These are phyloP conservation scores for Candida namnaoensis DNA, from an alignment of 805 yeast species.

Conservation along the genomic window DNA sequence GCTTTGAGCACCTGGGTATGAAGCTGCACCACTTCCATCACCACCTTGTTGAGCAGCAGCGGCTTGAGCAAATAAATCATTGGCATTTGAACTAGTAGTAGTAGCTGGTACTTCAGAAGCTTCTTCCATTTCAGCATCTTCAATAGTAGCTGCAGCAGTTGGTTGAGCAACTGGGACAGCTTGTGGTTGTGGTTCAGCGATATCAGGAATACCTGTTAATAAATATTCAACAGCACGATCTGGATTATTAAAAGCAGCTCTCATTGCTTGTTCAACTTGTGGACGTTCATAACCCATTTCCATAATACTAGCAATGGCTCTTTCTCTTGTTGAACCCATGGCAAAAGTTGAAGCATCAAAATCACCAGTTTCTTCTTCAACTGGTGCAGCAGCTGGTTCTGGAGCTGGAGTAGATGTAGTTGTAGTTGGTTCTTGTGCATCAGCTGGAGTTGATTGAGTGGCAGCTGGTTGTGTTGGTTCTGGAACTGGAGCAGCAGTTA, in stretches of 20 bases:
- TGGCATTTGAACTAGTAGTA: conserved; percentile 11
- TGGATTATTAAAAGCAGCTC: conserved; percentile 95
- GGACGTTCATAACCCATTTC: conserved; percentile 93
- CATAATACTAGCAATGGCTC: conserved; percentile 73
- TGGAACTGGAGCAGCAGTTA: conserved; percentile 17
- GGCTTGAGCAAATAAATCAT: conserved; percentile 31
- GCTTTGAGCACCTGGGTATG: conserved; percentile 24
- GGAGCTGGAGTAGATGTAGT: conserved; percentile 14
- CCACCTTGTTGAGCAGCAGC: conserved; percentile 28
- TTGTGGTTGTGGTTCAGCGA: conserved; percentile 25
- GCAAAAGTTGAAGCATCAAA: conserved; percentile 50
- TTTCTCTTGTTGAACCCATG: conserved; percentile 69
- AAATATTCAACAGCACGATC: conserved; percentile 96
- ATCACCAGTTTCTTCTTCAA: conserved; percentile 10
- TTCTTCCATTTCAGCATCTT: conserved; percentile 22
- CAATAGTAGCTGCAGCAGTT: conserved; percentile 15
- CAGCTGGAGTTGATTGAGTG: conserved; percentile 11
- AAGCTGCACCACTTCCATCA: too few relatives aligned
- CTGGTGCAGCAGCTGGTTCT: conserved; percentile 12
- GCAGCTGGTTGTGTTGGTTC: conserved; percentile 17
- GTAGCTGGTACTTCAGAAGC: conserved; percentile 15
- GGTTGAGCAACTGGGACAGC: conserved; percentile 15
- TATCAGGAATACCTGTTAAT: conserved; percentile 80
- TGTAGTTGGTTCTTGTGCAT: conserved; percentile 9
- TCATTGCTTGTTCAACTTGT: conserved; percentile 82